Evolutionary conservation across 1,284 basidiomycete species (phyloP).

Genomic region (Wallemia ichthyophaga): DNA sequence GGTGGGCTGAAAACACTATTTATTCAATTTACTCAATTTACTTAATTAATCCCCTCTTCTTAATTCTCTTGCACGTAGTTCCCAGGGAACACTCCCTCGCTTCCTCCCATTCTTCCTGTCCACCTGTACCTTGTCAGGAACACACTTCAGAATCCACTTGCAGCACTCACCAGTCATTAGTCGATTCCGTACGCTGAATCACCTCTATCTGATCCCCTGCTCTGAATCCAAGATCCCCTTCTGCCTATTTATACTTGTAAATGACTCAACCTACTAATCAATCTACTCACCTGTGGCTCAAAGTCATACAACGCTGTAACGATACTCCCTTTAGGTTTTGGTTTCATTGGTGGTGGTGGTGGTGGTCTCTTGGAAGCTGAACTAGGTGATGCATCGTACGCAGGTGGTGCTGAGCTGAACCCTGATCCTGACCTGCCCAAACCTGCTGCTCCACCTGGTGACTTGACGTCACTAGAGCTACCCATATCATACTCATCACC

Average conservation of each 20-base stretch:
- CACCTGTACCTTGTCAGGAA: conserved; percentile 26
- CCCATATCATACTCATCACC: no score
- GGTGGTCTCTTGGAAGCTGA: conserved; percentile 51
- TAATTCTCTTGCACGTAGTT: conserved; percentile 10
- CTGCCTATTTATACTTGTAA: conserved; percentile 26
- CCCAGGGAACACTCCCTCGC: conserved; percentile 80
- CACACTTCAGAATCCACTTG: no score
- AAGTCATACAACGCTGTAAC: conserved; percentile 92
- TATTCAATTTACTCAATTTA: no score
- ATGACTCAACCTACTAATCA: conserved; percentile 3
- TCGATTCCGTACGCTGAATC: conserved; percentile 46
- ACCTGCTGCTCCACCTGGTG: background rate
- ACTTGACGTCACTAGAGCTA: no score
- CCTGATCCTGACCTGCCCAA: conserved; percentile 8
- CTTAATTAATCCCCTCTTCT: no score
- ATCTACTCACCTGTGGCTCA: conserved; percentile 31
- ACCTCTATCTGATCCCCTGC: conserved; percentile 84
- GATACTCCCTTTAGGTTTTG: conserved; percentile 32
- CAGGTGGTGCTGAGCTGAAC: conserved; percentile 11
- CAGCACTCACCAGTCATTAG: conserved; percentile 43
- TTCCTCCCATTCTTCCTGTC: conserved; percentile 64
- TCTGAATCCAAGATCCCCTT: conserved; percentile 71
- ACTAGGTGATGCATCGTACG: conserved; percentile 14
- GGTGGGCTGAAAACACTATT: no score
- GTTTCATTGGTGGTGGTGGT: conserved; percentile 47